phyloP scores from a whole-genome alignment of 2,329 filamentous ascomycete species.

The Pleoardoris graminearum region DNA sequence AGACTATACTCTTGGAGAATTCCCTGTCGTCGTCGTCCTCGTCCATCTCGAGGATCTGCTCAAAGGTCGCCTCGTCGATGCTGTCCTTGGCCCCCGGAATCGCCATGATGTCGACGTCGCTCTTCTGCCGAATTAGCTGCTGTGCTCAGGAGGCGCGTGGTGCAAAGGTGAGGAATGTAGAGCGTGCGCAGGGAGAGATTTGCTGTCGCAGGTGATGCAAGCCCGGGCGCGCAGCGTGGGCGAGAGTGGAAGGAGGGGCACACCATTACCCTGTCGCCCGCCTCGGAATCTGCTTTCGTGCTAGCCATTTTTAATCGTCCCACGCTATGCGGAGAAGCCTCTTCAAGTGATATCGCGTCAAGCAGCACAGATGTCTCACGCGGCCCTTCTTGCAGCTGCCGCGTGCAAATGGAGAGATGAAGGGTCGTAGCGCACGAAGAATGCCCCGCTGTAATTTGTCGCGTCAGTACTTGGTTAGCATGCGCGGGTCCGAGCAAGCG shows the following conservation, averaged over 20 bases:
- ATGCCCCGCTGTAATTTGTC: constrained; percentile 6
- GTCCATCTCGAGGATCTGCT: constrained; percentile 98
- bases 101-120: constrained; percentile 41
- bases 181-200: neutral
- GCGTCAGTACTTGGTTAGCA: neutral
- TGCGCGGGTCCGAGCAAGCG: constrained; percentile 10
- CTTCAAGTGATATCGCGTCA: constrained; percentile 15
- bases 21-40: constrained; percentile 83
- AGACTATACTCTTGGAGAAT: constrained; percentile 87
- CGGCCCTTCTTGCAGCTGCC: constrained; percentile 26
- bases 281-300: constrained; percentile 23
- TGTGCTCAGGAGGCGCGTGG: constrained; percentile 7
- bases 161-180: neutral
- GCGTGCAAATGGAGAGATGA: constrained; percentile 8
- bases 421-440: constrained; percentile 4
- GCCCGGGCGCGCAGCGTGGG: constrained; percentile 8
- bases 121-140: constrained; percentile 23
- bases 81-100: constrained; percentile 70
- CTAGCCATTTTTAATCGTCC: constrained; percentile 36
- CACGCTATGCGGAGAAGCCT: constrained; percentile 23
- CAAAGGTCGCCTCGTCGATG: constrained; percentile 81
- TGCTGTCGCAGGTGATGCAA: constrained; percentile 7
- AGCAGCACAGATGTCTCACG: constrained; percentile 14
- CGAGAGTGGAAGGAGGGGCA: constrained; percentile 26
- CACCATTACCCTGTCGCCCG: constrained; percentile 42